Conservation (phyloP, 192 early-diverging fungal genomes). For the Martensiomyces pterosporus region DNA sequence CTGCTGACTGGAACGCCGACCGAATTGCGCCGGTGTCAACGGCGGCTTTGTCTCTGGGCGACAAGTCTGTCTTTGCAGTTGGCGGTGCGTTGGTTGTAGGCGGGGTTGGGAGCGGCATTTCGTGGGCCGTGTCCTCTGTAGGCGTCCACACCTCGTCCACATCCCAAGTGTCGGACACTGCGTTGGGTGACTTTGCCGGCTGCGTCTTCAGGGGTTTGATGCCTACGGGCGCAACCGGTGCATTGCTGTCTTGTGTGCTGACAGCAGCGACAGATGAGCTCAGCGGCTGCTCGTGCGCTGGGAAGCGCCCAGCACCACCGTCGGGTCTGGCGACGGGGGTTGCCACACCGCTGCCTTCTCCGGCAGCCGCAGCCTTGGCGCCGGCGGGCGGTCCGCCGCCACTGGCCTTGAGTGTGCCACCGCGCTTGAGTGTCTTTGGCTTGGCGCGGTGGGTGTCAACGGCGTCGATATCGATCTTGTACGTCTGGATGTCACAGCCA, state of each 20-base stretch:
- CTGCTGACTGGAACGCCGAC: conserved; percentile 12
- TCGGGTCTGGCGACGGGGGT: neutral
- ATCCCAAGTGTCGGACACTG: conserved; percentile 17
- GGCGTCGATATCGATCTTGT: conserved; percentile 92
- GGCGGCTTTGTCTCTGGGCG: conserved; percentile 1
- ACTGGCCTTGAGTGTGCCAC: conserved; percentile 6
- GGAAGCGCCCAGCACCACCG: neutral
- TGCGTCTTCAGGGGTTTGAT: too few relatives aligned
- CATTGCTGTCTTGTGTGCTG: neutral
- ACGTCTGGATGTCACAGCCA: conserved; percentile 89
- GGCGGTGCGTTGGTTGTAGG: conserved; percentile 17
- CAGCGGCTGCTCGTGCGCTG: neutral
- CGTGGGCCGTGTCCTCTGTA: neutral
- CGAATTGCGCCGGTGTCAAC: conserved; percentile 4
- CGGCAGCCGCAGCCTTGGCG: neutral
- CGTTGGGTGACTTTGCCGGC: conserved; percentile 6
- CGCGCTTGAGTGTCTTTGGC: conserved; percentile 47
- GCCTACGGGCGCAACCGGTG: neutral
- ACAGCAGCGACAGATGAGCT: neutral
- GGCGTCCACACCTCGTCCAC: conserved; percentile 23
- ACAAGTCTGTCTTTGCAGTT: conserved; percentile 9
- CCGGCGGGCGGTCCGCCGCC: neutral
- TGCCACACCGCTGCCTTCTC: neutral
- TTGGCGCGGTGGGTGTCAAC: conserved; percentile 94
- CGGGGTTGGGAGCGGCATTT: conserved; percentile 17